Percentiles rank a stretch among this genome's conserved stretches.
Conservation (phyloP, 129 eudicot genomes). For the Helichrysum umbraculigerum region DNA sequence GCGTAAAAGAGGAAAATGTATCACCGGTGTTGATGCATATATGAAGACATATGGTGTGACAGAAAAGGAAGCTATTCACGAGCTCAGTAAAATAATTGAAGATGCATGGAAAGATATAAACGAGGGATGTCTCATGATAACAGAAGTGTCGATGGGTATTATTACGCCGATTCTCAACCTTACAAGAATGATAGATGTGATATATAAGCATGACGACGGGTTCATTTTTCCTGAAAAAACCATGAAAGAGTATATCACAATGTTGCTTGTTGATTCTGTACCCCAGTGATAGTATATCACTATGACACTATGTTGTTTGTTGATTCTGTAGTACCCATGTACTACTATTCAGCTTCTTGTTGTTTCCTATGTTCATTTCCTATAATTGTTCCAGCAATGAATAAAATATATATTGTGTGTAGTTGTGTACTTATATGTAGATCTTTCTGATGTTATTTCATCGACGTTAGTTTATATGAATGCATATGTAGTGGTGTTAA, state of each 20-base stretch:
- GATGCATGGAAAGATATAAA: neutral
- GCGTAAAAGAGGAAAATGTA: neutral
- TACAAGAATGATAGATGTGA: neutral
- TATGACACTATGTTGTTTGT: neutral
- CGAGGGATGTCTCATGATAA: neutral
- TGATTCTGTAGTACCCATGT: neutral
- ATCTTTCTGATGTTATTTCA: too few species aligned
- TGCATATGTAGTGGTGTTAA: too few species aligned
- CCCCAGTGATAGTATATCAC: neutral
- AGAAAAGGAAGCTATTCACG: neutral
- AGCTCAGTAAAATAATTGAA: neutral
- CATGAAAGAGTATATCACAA: neutral
- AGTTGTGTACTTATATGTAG: too few species aligned
- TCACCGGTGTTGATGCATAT: neutral
- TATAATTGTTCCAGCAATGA: too few species aligned
- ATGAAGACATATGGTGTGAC: neutral
- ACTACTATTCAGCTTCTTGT: too few species aligned
- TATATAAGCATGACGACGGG: neutral
- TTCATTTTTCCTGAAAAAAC: neutral
- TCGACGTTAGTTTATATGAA: too few species aligned
- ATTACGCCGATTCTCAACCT: neutral
- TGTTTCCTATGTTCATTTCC: too few species aligned
- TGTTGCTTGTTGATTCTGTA: neutral
- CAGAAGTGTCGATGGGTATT: neutral
- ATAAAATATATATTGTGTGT: neutral